Base-by-base conservation (phyloP, 768 basidiomycete genomes). In the Gymnopilus dilepis region DNA sequence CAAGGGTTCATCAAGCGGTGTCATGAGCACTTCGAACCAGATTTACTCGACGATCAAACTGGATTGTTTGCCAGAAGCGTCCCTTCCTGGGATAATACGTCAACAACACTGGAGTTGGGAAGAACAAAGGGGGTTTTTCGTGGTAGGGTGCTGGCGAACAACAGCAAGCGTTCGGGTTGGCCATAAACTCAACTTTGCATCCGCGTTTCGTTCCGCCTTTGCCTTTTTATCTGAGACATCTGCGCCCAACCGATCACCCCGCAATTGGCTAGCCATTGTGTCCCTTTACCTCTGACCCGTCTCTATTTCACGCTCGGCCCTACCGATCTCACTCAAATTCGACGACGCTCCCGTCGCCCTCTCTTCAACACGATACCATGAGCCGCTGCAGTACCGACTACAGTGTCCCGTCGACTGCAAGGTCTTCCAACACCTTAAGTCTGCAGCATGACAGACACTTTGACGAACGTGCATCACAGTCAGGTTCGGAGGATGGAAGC, bases 401-500 rank as follows among this genome's bases (percentile, higher is more conserved):
- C 45, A 34, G 30, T 4, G 26, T 56, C 38, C 28, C 70, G 24
- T 51, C 64, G 47, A 59, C 42, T 66, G 47, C 69, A 74, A 59
- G 63, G 67, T 62, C 59, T 51, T 48, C 63, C 73, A 69, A 69
- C 56, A 40, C 70, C 52, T 68, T 75, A 33, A 63, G 60, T 37
- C 57, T 63, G 59, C 72, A 67, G 50, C 62, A 33, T 30, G 76
- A 75, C 34, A 73, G 72, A 66, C 68, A 72, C 61, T 28, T 28
- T 9, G 81, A 82, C 58, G 82, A 82, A 63, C 78, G 77, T 53
- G 80, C 78, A 56, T 88, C 86, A 9, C 76, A 80, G 67, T 82
- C 85, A 6, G 82, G 80, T 60, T 86, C 86, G 60, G 87, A 87
- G 62, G 86, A 87, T 65, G 85, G 84, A 31, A 74, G 66, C 59